These are phyloP conservation scores for Creolimax fragrantissima DNA, from an alignment of 78 protist genomes.

Conservation along the genomic window DNA sequence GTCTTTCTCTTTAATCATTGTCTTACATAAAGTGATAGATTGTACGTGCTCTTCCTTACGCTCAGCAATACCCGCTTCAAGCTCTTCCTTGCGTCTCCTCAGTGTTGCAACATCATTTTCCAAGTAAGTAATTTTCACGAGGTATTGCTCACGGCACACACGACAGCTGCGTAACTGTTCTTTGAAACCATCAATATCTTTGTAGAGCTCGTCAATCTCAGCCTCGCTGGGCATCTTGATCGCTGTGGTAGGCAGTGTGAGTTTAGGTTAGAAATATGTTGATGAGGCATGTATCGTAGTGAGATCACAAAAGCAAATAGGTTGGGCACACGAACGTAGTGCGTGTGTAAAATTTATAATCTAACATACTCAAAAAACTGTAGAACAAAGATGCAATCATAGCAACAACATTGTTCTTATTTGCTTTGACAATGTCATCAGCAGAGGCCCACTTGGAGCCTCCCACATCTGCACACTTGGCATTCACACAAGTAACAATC, in stretches of 20 bases:
- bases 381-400: slow-evolving; percentile 87
- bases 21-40: background rate
- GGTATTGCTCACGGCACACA: background rate
- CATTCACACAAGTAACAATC: slow-evolving; percentile 50
- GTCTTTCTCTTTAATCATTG: background rate
- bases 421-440: slow-evolving; percentile 63
- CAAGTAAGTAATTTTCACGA: background rate
- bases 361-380: background rate
- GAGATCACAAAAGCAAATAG: too few species aligned
- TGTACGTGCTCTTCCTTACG: background rate
- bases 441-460: slow-evolving; percentile 57
- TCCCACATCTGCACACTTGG: slow-evolving; percentile 57
- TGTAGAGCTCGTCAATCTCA: slow-evolving; percentile 5
- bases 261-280: too few species aligned
- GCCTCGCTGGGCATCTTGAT: slow-evolving; percentile 48
- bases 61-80: background rate
- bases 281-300: too few species aligned
- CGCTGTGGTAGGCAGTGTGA: slow-evolving; percentile 65
- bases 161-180: background rate
- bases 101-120: background rate
- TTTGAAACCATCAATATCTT: background rate
- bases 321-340: too few species aligned
- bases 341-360: too few species aligned
- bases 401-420: slow-evolving; percentile 68
- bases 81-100: background rate